Evolutionary conservation across 345 rosid genomes (phyloP).

Genomic region (Clausena lansium): DNA sequence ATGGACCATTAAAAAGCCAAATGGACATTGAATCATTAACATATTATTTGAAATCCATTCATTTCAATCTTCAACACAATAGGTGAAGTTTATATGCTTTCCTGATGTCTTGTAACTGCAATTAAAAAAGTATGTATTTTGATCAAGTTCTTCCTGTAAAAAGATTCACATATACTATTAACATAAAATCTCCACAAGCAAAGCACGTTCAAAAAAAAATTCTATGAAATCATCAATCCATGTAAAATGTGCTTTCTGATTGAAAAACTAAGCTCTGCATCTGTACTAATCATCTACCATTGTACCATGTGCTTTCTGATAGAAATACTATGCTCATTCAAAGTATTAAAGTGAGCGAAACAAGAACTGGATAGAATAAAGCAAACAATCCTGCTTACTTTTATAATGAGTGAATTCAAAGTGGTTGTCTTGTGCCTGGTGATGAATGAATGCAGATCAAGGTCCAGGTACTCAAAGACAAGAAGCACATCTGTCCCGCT

Average conservation of each 20-base stretch:
- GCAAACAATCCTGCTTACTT: neutral
- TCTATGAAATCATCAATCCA: neutral
- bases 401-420: neutral
- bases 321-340: neutral
- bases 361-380: neutral
- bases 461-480: slow-evolving; percentile 11
- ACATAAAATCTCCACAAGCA: neutral
- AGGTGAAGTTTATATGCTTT: neutral
- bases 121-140: neutral
- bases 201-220: neutral
- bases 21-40: neutral
- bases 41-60: neutral
- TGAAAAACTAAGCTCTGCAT: neutral
- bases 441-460: neutral
- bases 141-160: neutral
- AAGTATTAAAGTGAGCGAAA: neutral
- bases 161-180: neutral
- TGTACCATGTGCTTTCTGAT: neutral
- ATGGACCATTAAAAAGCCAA: neutral
- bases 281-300: neutral
- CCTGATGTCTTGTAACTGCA: neutral
- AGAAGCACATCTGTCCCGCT: neutral
- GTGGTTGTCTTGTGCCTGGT: neutral
- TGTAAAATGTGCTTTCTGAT: neutral
- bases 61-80: neutral